Evolutionary conservation across 352 stramenopile species (phyloP), one percentile per base, ranked within the genome.

Genomic region (Chrysophaeum taylorii): DNA sequence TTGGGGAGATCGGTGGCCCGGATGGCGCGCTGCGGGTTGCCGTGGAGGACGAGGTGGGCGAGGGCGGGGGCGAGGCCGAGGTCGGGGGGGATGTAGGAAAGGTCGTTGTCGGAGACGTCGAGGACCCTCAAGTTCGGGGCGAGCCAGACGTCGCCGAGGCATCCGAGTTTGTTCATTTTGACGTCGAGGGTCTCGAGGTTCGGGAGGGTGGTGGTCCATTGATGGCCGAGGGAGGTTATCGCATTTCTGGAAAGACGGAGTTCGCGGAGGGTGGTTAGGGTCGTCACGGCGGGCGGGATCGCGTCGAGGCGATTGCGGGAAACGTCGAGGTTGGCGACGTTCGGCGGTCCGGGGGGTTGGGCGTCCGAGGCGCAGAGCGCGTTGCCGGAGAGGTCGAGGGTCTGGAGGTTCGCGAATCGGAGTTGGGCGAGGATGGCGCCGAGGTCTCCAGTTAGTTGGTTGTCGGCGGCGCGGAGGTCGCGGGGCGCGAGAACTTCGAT

Each of bases 101-200:
- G 73, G 52, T 84, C 90, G 69, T 92, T 93, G 79, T 91, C 92
- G 74, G 91, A 84, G 45, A 92, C 84, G 36, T 83, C 87, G 25
- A 93, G 76, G 42, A 84, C 89, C 35, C 79, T 76, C 23, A 93
- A 77, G 15, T 68, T 57, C 33, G 86, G 83, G 0, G 70, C 68
- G n/a, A 84, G 69, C 71, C 87, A 89, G 36, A 92, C 83, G 0
- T 73, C 73, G 27, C 84, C 82, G 16, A 92, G 76, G 15, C 81
- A 85, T 0, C 73, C 73, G 29, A 93, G 70, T 12, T 61, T 43
- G 39, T 93, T 93, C 75, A 82, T 87, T 35, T 84, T 79, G 9
- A 93, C 50, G 76, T 92, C 84, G 14, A 92, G 72, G 63, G 89
- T 84, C 79, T 87, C 45, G 29, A 73, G 45, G n/a, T n/a, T n/a